A percentile compares a stretch with the other conserved stretches of the same genome.
Evolutionary conservation across 2,329 filamentous ascomycete genomes (phyloP).

Genomic region (Plectosphaerella cucumerina): DNA sequence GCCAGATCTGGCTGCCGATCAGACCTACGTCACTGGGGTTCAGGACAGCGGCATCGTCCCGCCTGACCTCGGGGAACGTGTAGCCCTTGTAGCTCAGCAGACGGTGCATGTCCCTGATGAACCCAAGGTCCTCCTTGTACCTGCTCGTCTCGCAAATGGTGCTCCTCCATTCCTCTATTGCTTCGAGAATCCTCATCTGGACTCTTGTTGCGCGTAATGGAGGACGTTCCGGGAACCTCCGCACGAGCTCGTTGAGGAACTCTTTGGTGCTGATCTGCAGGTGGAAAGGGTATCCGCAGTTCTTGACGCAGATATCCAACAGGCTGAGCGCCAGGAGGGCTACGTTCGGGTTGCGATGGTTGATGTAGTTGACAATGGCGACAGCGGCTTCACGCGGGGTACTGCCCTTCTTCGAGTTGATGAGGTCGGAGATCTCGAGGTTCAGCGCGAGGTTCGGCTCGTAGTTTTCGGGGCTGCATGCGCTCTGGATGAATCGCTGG

Average conservation of each 20-base stretch:
- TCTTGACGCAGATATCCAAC: constrained; percentile 98
- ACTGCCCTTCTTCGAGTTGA: constrained; percentile 96
- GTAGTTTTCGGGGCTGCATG: constrained; percentile 95
- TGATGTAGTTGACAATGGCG: constrained; percentile 89
- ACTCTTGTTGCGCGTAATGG: constrained; percentile 82
- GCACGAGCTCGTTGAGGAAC: constrained; percentile 96
- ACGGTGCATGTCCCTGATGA: constrained; percentile 96
- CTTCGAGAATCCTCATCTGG: constrained; percentile 87
- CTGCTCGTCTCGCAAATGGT: constrained; percentile 98
- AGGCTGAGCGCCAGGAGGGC: constrained; percentile 84
- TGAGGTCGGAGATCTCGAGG: constrained; percentile 92
- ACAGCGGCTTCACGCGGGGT: constrained; percentile 92
- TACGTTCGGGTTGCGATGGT: constrained; percentile 95
- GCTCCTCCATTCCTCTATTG: constrained; percentile 96
- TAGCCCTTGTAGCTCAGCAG: constrained; percentile 96
- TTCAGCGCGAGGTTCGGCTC: constrained; percentile 96
- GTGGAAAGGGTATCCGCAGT: constrained; percentile 98
- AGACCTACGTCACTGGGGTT: constrained; percentile 89
- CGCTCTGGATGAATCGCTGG: constrained; percentile 92
- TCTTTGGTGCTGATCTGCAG: constrained; percentile 98
- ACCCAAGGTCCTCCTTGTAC: constrained; percentile 95
- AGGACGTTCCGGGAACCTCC: constrained; percentile 90
- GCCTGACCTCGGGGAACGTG: constrained; percentile 84
- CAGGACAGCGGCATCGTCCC: constrained; percentile 91
- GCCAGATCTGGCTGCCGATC: background rate